Percentiles rank a stretch among this genome's conserved stretches.
phyloP scores from a whole-genome alignment of 305 asterid species.

The Fraxinus greggii region DNA sequence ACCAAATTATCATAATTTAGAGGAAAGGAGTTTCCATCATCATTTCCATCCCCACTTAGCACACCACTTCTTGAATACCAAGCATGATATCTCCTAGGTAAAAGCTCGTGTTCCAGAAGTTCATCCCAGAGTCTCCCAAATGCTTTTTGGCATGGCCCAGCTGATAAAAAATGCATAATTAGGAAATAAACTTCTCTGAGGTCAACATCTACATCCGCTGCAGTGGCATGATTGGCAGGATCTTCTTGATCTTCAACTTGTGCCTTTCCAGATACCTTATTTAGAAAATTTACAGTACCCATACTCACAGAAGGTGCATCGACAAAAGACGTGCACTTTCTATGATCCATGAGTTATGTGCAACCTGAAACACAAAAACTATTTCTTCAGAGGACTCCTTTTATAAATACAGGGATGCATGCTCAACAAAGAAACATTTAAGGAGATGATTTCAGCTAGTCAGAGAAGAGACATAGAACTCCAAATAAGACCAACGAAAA shows the following conservation, averaged over 20 bases:
- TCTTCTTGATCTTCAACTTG: conserved; percentile 56
- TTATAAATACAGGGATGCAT: conserved; percentile 14
- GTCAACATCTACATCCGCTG: conserved; percentile 67
- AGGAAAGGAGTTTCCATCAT: conserved; percentile 68
- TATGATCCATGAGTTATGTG: conserved; percentile 48
- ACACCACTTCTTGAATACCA: conserved; percentile 70
- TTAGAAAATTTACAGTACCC: conserved; percentile 44
- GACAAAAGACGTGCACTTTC: conserved; percentile 42
- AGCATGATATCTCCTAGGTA: conserved; percentile 95
- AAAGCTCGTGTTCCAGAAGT: conserved; percentile 78
- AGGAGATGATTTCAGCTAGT: neutral
- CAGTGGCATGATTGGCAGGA: conserved; percentile 42
- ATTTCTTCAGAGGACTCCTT: conserved; percentile 26
- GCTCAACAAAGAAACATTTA: conserved; percentile 11
- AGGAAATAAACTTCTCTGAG: conserved; percentile 78
- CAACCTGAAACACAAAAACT: conserved; percentile 45
- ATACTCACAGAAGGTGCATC: conserved; percentile 45
- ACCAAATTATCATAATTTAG: conserved; percentile 57
- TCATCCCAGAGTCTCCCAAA: conserved; percentile 61
- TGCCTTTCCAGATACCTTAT: conserved; percentile 43
- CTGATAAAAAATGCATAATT: conserved; percentile 89
- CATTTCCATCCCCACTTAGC: conserved; percentile 37
- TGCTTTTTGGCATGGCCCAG: conserved; percentile 89
- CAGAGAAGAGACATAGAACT: conserved; percentile 2
- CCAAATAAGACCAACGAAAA: neutral